Evolutionary conservation across 441 rosid species (phyloP), one percentile per base, ranked within the genome.

Genomic region (Omphalea diandra): DNA sequence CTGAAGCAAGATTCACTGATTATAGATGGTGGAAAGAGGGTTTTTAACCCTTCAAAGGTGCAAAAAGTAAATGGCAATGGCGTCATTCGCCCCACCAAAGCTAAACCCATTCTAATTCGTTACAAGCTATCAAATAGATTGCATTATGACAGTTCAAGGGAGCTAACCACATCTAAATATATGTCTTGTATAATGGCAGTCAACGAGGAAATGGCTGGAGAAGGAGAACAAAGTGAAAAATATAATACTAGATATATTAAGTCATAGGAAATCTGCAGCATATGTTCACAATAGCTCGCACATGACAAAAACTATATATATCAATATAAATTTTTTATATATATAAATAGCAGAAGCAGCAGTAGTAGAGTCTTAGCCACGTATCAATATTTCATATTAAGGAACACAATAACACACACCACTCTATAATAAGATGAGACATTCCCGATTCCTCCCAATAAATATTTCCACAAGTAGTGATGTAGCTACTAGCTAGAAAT

Each of bases 381-480:
- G 24, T 67, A 49, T 9, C 61, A 57, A 11, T 12, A 24, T 8
- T 68, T 35, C 52, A 61, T 26, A 17, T 38, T 5, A 15, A 26
- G 29, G 9, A 64, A 29, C 24, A 29, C 24, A 14, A 46, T 1
- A 40, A 3, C 20, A 63, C 56, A 55, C 67, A 35, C 46, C 50
- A 22, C 26, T 18, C 56, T n/a, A 65, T 69, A 65, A 31, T 35
- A 5, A 2, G 17, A 69, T 11, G 14, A 22, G 17, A 68, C 15
- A 65, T 17, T 43, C 53, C 56, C 17, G 22, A 49, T 15, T 41
- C 52, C 67, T 26, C 59, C 60, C 27, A 10, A 49, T 26, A 18
- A 22, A 55, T 49, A 31, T 55, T 65, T 58, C 31, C 9, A 11
- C 65, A 47, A 44, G 57, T 66, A n/a, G 63, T 29, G 20, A 56